These are phyloP conservation scores for Parathielavia hyrcaniae DNA, from an alignment of 495 filamentous ascomycete genomes.

Conservation along the genomic window DNA sequence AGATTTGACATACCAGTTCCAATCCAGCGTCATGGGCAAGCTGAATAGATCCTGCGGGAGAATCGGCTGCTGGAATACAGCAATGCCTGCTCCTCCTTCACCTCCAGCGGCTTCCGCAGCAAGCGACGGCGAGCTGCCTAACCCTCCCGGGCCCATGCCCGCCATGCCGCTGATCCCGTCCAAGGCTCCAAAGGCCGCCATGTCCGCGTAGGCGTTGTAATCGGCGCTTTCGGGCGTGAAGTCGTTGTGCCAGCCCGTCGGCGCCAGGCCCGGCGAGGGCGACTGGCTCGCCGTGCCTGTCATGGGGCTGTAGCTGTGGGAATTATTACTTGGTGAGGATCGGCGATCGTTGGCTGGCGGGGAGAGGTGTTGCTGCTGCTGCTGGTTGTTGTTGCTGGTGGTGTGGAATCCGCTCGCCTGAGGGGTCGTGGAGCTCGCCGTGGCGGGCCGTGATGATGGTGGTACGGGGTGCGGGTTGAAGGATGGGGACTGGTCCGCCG, in stretches of 20 bases:
- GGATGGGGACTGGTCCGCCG: constrained; percentile 26
- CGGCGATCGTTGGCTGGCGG: constrained; percentile 38
- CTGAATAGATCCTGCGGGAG: constrained; percentile 97
- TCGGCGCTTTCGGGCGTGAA: constrained; percentile 27
- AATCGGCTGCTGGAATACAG: constrained; percentile 68
- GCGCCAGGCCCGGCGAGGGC: constrained; percentile 30
- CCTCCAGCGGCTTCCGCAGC: not conserved
- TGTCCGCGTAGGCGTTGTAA: constrained; percentile 45
- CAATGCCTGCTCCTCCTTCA: constrained; percentile 7
- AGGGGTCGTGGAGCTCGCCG: constrained; percentile 34
- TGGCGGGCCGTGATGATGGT: constrained; percentile 31
- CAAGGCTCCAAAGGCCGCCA: constrained; percentile 39
- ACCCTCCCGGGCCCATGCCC: constrained; percentile 18
- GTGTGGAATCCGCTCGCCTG: constrained; percentile 22
- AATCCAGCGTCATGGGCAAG: constrained; percentile 93
- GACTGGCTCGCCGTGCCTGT: constrained; percentile 29
- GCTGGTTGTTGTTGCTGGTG: constrained; percentile 10
- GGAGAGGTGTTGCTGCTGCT: constrained; percentile 35
- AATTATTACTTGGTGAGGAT: constrained; percentile 31
- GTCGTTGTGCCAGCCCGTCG: constrained; percentile 31
- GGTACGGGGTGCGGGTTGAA: constrained; percentile 32
- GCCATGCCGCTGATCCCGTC: constrained; percentile 9
- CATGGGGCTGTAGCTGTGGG: constrained; percentile 34
- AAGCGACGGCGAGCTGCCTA: constrained; percentile 36
- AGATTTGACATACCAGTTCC: too few relatives aligned